Base-by-base conservation (phyloP, 2,329 filamentous ascomycete genomes). In the Xylaria sp. region DNA sequence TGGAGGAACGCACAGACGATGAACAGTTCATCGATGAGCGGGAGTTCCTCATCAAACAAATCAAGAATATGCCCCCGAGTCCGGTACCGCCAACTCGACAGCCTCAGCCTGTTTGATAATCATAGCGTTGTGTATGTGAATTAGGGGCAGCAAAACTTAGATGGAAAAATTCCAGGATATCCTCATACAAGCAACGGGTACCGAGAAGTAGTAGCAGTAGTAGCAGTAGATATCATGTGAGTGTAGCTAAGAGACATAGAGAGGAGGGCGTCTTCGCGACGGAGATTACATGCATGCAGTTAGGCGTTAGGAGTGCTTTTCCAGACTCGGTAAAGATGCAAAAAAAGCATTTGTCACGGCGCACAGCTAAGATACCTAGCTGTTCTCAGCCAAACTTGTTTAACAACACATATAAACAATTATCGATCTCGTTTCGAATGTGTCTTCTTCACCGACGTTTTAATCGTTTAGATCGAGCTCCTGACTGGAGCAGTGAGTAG, bases 11-110 rank as follows among this genome's bases (percentile, higher is more conserved):
- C 64, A 98, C 93, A 39, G 96, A 99, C 74, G 96, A 99, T 78
- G 96, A 98, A 81, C 96, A 99, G 81, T 99, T 99, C 80, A 96
- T 94, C 73, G 96, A 99, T 78, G 96, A 99, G 85, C 93, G 97
- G 78, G 95, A 96, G 75, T 99, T 98, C 79, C 84, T 99, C 76
- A 94, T 99, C 77, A 95, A 97, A 81, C 94, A 98, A 81, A 98
- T 99, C 77, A 86, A 86, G 74, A 90, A 88, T 73, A 89, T 91
- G 87, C 88, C 89, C 3, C 78, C 86, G 2, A 85, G 83, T 62
- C 89, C 89, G 2, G 84, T 90, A 33, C 81, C 83, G 54, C 83
- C 85, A 33, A 83, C 86, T 74, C 82, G 86, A 71, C 77, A 80
- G 60, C 66, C 76, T 49, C 76, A 78, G 54, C 75, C 73, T 25